phyloP scores from a whole-genome alignment of 1,139 yeast genomes.

The Martiniozyma asiatica region DNA sequence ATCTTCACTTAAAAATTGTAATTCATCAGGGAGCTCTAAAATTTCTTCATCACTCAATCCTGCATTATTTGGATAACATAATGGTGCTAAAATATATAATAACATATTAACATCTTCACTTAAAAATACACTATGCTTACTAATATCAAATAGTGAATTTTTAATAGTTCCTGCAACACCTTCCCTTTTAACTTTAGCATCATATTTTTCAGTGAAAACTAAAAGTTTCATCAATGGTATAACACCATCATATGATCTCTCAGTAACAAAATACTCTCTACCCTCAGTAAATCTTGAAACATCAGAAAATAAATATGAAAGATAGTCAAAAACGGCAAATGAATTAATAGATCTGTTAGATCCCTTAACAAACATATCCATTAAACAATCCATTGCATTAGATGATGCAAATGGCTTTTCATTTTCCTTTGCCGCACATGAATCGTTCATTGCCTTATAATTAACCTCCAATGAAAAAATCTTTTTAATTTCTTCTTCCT shows the following conservation, averaged over 20 bases:
- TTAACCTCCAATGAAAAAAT: constrained; percentile 39
- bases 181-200: constrained; percentile 69
- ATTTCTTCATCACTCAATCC: constrained; percentile 85
- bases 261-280: constrained; percentile 61
- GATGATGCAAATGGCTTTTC: constrained; percentile 39
- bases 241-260: constrained; percentile 63
- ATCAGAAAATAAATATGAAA: constrained; percentile 85
- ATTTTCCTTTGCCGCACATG: constrained; percentile 20
- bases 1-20: constrained; percentile 68
- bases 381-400: constrained; percentile 64
- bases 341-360: constrained; percentile 58
- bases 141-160: constrained; percentile 74
- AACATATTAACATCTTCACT: constrained; percentile 57
- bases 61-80: constrained; percentile 49
- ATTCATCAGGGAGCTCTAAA: constrained; percentile 79
- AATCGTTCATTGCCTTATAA: too few species aligned
- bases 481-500: constrained; percentile 47
- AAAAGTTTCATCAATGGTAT: constrained; percentile 71
- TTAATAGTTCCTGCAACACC: constrained; percentile 92
- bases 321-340: constrained; percentile 67
- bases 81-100: constrained; percentile 73
- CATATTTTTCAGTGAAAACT: constrained; percentile 75
- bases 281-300: constrained; percentile 66
- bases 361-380: constrained; percentile 89
- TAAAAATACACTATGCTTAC: constrained; percentile 49